Evolutionary conservation across 2,329 filamentous ascomycete species (phyloP).

Genomic region (Xylariaceae sp.): DNA sequence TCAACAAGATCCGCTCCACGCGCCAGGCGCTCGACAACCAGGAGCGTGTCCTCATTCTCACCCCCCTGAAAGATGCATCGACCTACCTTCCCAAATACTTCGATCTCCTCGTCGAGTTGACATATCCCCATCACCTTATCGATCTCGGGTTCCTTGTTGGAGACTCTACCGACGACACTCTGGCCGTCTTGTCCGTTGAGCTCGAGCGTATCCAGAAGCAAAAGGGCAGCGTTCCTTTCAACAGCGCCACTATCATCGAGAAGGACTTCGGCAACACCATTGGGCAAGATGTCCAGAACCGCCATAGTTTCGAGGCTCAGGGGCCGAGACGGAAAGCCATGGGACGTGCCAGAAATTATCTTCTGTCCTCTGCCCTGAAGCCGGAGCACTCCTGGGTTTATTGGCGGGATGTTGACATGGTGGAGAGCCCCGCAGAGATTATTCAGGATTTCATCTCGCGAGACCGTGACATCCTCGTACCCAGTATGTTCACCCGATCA

Average conservation of each 20-base stretch:
- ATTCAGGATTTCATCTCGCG: conserved; percentile 94
- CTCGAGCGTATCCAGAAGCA: conserved; percentile 82
- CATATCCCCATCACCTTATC: conserved; percentile 92
- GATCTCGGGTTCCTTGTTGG: conserved; percentile 92
- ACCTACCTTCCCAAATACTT: conserved; percentile 83
- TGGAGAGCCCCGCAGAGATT: conserved; percentile 80
- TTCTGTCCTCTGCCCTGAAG: conserved; percentile 78
- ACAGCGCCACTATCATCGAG: conserved; percentile 75
- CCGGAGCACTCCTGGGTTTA: conserved; percentile 97
- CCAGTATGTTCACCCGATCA: conserved; percentile 61
- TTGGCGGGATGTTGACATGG: conserved; percentile 96
- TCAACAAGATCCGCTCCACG: conserved; percentile 81
- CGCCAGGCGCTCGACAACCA: conserved; percentile 71
- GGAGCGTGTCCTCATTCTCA: conserved; percentile 86
- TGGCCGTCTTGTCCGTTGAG: conserved; percentile 79
- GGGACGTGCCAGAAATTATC: conserved; percentile 85
- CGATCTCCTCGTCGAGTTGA: conserved; percentile 81
- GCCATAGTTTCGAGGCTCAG: conserved; percentile 82
- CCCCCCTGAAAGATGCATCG: conserved; percentile 85
- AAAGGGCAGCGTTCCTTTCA: conserved; percentile 75
- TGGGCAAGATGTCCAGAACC: conserved; percentile 74
- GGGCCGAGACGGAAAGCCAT: conserved; percentile 86
- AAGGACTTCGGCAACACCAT: conserved; percentile 80
- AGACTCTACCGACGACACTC: conserved; percentile 85
- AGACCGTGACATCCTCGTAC: conserved; percentile 86